Conservation (phyloP, 2,329 filamentous ascomycete species). For the Claviceps citrina region DNA sequence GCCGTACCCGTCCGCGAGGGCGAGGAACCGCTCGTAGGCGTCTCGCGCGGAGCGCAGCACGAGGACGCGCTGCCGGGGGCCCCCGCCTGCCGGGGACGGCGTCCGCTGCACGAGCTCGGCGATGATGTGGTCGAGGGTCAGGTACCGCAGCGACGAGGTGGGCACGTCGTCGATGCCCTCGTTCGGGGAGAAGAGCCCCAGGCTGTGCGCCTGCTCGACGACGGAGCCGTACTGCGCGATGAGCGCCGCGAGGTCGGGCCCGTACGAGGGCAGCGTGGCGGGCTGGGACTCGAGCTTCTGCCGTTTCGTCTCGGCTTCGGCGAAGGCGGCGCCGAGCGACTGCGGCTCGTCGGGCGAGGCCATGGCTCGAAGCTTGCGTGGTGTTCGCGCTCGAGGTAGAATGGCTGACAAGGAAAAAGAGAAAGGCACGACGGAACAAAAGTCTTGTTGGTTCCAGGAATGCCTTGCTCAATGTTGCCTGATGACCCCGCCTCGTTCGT, state of each 20-base stretch:
- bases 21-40: constrained; percentile 65
- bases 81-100: constrained; percentile 27
- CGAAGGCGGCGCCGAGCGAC: constrained; percentile 34
- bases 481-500: too few relatives aligned
- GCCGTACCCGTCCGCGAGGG: constrained; percentile 62
- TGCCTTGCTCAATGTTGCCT: too few relatives aligned
- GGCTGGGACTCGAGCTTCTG: constrained; percentile 45
- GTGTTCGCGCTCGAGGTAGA: too few relatives aligned
- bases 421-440: too few relatives aligned
- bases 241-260: constrained; percentile 49
- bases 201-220: constrained; percentile 48
- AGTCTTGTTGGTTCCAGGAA: too few relatives aligned
- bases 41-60: constrained; percentile 49
- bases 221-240: constrained; percentile 62
- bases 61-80: constrained; percentile 40
- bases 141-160: constrained; percentile 72
- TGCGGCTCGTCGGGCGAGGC: constrained; percentile 27
- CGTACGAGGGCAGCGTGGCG: constrained; percentile 49
- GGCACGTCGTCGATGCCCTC: constrained; percentile 76
- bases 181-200: constrained; percentile 81
- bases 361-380: constrained; percentile 7
- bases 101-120: constrained; percentile 65
- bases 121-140: constrained; percentile 61
- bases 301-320: constrained; percentile 36
- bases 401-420: too few relatives aligned